phyloP scores from a whole-genome alignment of 257 asterid species.

The Capsicum rhomboideum region DNA sequence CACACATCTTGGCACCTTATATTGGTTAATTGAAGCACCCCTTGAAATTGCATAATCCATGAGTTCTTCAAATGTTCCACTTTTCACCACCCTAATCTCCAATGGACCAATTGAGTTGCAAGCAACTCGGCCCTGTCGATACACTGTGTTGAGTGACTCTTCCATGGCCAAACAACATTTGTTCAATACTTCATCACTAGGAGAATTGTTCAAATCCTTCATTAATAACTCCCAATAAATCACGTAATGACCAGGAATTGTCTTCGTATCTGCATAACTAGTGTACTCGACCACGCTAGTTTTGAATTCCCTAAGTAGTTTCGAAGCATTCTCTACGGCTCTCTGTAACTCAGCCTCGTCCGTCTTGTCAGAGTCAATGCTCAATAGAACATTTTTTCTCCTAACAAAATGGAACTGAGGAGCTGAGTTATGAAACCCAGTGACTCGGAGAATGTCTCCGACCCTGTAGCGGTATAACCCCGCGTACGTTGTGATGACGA shows the following conservation, averaged over 20 bases:
- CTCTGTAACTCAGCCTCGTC: slow-evolving; percentile 88
- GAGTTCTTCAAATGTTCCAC: slow-evolving; percentile 83
- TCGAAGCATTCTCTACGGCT: slow-evolving; percentile 72
- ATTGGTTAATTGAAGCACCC: slow-evolving; percentile 94
- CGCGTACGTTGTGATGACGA: slow-evolving; percentile 77
- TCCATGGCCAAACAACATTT: slow-evolving; percentile 85
- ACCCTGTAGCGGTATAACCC: slow-evolving; percentile 81
- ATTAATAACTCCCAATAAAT: slow-evolving; percentile 79
- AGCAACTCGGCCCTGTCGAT: slow-evolving; percentile 86
- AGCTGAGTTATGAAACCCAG: slow-evolving; percentile 84
- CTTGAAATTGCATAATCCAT: slow-evolving; percentile 97
- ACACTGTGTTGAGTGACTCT: slow-evolving; percentile 84
- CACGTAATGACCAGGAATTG: slow-evolving; percentile 94
- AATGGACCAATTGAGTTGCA: slow-evolving; percentile 83
- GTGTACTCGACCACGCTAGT: slow-evolving; percentile 93
- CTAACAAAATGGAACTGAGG: slow-evolving; percentile 90
- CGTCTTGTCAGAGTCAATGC: slow-evolving; percentile 92
- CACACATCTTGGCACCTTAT: slow-evolving; percentile 91
- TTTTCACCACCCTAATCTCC: slow-evolving; percentile 84
- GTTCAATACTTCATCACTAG: slow-evolving; percentile 30
- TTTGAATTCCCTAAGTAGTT: slow-evolving; percentile 27
- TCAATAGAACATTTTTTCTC: slow-evolving; percentile 71
- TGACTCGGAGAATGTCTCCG: slow-evolving; percentile 91
- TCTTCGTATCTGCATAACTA: slow-evolving; percentile 74
- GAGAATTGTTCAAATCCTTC: slow-evolving; percentile 45